phyloP scores from a whole-genome alignment of 306 rosid genomes.

The Prunus dulcis region DNA sequence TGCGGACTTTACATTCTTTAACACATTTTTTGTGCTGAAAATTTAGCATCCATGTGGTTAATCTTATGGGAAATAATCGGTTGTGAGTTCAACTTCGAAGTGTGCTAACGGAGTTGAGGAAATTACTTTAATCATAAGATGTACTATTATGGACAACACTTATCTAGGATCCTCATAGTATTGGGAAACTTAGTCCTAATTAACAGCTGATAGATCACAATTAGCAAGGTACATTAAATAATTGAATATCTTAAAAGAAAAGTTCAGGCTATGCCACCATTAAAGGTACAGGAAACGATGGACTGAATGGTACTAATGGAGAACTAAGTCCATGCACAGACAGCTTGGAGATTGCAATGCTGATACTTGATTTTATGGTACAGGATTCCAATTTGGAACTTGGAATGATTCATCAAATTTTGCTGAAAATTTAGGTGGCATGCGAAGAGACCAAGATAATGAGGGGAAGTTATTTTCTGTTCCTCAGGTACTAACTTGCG shows the following conservation, averaged over 20 bases:
- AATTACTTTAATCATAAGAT: not conserved
- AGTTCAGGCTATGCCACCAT: slow-evolving; percentile 38
- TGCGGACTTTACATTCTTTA: too few species aligned
- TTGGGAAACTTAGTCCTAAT: not conserved
- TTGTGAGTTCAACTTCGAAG: not conserved
- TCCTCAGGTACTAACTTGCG: slow-evolving; percentile 43
- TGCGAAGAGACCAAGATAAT: slow-evolving; percentile 51
- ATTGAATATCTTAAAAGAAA: not conserved
- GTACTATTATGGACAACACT: too few species aligned
- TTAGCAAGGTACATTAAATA: not conserved
- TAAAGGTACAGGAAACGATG: slow-evolving; percentile 12
- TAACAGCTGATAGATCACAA: not conserved
- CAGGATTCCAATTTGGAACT: slow-evolving; percentile 51
- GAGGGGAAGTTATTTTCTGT: slow-evolving; percentile 46
- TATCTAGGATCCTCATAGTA: not conserved
- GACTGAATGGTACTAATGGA: slow-evolving; percentile 29
- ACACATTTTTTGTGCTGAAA: not conserved
- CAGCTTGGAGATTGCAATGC: slow-evolving; percentile 34
- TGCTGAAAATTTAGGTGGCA: slow-evolving; percentile 36
- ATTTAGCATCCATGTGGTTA: not conserved
- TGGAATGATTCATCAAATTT: slow-evolving; percentile 57
- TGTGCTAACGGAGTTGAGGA: not conserved
- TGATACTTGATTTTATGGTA: slow-evolving; percentile 34
- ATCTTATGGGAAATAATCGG: not conserved
- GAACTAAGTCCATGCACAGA: not conserved